phyloP scores from a whole-genome alignment of 495 filamentous ascomycete species.

The Hyaloscypha variabilis region DNA sequence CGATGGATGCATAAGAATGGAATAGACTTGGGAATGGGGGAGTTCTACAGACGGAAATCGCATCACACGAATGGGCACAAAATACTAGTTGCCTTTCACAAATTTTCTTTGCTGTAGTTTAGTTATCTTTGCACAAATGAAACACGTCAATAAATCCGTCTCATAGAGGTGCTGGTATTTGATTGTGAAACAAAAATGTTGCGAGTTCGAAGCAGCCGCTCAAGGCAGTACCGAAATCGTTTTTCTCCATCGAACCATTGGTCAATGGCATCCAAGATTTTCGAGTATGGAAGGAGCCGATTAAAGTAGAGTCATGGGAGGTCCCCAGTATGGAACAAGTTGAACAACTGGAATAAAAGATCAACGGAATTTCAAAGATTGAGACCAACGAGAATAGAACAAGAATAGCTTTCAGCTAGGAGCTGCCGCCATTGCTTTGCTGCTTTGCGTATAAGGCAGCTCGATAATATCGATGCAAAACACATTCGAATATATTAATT shows the following conservation, averaged over 20 bases:
- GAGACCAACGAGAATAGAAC: too few species aligned
- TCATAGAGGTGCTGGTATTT: neutral
- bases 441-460: too few species aligned
- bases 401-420: too few species aligned
- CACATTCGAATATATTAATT: too few species aligned
- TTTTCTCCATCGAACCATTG: neutral
- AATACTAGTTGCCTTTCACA: neutral
- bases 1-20: slow-evolving; percentile 3
- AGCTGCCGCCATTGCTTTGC: too few species aligned
- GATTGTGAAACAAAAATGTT: neutral
- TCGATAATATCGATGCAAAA: too few species aligned
- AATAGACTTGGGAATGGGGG: neutral
- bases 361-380: too few species aligned
- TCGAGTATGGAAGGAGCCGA: neutral
- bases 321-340: too few species aligned
- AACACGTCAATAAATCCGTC: neutral
- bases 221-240: neutral
- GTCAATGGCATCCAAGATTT: neutral
- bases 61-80: slow-evolving; percentile 1
- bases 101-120: slow-evolving; percentile 7
- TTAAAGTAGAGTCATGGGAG: neutral
- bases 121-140: slow-evolving; percentile 12
- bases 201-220: too few species aligned
- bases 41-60: neutral
- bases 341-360: too few species aligned